Evolutionary conservation across 352 stramenopile species (phyloP).

Genomic region (Phytopythium chamaehyphon): DNA sequence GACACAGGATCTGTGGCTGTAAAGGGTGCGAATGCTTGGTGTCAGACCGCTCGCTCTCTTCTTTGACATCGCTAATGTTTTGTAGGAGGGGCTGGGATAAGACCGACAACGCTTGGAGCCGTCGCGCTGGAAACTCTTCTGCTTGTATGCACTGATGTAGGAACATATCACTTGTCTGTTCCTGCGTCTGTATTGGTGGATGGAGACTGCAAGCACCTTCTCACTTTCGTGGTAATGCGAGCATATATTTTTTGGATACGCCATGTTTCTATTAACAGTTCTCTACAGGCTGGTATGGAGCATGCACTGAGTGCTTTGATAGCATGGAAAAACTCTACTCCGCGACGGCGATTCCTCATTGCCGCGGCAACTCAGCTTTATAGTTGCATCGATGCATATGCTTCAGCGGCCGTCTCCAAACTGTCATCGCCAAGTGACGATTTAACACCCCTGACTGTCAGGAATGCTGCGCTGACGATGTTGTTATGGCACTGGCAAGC

Average conservation of each 20-base stretch:
- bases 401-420: background rate
- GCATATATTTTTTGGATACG: background rate
- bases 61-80: background rate
- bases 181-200: slow-evolving; percentile 4
- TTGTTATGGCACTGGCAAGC: slow-evolving; percentile 67
- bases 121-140: slow-evolving; percentile 53
- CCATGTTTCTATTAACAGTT: background rate
- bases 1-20: background rate
- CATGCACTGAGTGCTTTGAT: slow-evolving; percentile 11
- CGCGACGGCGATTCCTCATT: slow-evolving; percentile 20
- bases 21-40: background rate
- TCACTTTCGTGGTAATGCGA: slow-evolving; percentile 9
- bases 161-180: slow-evolving; percentile 13
- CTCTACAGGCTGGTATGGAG: slow-evolving; percentile 7
- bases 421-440: background rate
- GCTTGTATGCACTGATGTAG: slow-evolving; percentile 28
- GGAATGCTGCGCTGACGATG: slow-evolving; percentile 14
- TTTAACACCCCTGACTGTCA: background rate
- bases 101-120: slow-evolving; percentile 47
- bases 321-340: slow-evolving; percentile 21
- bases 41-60: background rate
- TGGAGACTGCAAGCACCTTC: slow-evolving; percentile 3
- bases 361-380: background rate
- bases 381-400: background rate
- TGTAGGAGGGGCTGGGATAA: slow-evolving; percentile 5